phyloP scores from a whole-genome alignment of 176 grass and related monocot genomes.

The Calamus simplicifolius region DNA sequence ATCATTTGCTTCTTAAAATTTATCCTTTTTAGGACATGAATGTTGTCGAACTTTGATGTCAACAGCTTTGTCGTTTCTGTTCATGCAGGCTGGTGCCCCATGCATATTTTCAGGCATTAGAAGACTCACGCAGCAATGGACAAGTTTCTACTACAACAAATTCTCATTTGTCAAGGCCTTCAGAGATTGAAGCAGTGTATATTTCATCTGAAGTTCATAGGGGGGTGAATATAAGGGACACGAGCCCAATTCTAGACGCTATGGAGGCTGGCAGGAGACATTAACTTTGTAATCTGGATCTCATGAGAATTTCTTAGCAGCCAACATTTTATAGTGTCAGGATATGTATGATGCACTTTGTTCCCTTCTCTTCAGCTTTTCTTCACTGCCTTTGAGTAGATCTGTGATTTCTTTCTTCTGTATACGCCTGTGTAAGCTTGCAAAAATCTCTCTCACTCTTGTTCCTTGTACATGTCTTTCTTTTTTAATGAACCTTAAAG shows the following conservation, averaged over 20 bases:
- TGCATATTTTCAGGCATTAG: constrained; percentile 11
- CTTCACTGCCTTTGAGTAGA: too few species aligned
- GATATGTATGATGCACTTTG: too few species aligned
- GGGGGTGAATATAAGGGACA: not conserved
- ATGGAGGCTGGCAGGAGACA: constrained; percentile 5
- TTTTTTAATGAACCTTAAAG: too few species aligned
- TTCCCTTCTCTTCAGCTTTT: too few species aligned
- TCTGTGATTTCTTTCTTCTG: too few species aligned
- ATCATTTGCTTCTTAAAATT: not conserved
- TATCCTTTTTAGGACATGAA: not conserved
- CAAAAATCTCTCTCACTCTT: too few species aligned
- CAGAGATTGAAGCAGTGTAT: constrained; percentile 6
- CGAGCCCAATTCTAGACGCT: not conserved
- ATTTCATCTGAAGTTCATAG: not conserved
- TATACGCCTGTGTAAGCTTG: too few species aligned
- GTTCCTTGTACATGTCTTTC: too few species aligned
- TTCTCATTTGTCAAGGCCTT: not conserved
- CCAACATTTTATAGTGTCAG: too few species aligned
- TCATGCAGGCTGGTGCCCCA: constrained; percentile 14
- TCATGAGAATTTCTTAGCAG: too few species aligned
- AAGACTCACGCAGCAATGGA: not conserved
- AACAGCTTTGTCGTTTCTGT: not conserved
- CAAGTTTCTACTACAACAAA: not conserved
- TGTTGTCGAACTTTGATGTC: not conserved
- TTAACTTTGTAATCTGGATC: too few species aligned